Conservation (phyloP, 1,284 basidiomycete species). For the Pseudozyma flocculosa region DNA sequence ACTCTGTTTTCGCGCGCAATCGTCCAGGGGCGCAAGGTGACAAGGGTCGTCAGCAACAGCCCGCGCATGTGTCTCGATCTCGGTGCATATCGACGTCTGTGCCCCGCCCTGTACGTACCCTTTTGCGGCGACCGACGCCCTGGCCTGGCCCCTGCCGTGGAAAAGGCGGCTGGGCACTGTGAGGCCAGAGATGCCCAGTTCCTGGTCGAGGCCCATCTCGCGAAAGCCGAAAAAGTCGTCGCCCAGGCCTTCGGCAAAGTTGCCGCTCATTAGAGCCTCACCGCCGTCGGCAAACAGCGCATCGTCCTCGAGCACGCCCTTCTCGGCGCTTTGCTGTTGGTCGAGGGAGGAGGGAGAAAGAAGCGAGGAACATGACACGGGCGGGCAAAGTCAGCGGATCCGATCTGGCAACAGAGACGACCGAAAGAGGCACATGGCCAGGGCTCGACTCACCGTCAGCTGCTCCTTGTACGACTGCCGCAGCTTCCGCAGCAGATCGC, state of each 20-base stretch:
- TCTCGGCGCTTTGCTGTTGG: slow-evolving; percentile 60
- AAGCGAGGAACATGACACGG: slow-evolving; percentile 3
- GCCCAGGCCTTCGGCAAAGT: slow-evolving; percentile 81
- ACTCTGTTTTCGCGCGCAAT: too few species aligned
- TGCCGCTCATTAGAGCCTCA: slow-evolving; percentile 73
- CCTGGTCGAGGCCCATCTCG: slow-evolving; percentile 83
- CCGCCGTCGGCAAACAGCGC: slow-evolving; percentile 80
- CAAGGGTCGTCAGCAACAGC: too few species aligned
- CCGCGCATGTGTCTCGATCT: too few species aligned
- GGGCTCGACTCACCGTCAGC: slow-evolving; percentile 63
- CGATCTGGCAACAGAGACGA: too few species aligned
- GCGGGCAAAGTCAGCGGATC: too few species aligned
- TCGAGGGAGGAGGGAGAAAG: slow-evolving; percentile 1
- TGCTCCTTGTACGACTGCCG: slow-evolving; percentile 74
- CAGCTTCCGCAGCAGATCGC: slow-evolving; percentile 82
- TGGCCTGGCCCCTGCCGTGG: slow-evolving; percentile 64
- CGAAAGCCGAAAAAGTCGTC: slow-evolving; percentile 90
- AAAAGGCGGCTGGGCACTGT: slow-evolving; percentile 77
- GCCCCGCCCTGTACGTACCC: too few species aligned
- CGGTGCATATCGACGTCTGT: too few species aligned
- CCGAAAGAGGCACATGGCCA: too few species aligned
- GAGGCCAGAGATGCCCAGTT: slow-evolving; percentile 77
- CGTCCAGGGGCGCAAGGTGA: too few species aligned
- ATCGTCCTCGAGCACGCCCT: slow-evolving; percentile 64
- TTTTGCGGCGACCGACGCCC: background rate